A percentile compares a stretch with the other conserved stretches of the same genome.
These are phyloP conservation scores for Grigorovia transvaalensis DNA, from an alignment of 805 yeast species.

Conservation along the genomic window DNA sequence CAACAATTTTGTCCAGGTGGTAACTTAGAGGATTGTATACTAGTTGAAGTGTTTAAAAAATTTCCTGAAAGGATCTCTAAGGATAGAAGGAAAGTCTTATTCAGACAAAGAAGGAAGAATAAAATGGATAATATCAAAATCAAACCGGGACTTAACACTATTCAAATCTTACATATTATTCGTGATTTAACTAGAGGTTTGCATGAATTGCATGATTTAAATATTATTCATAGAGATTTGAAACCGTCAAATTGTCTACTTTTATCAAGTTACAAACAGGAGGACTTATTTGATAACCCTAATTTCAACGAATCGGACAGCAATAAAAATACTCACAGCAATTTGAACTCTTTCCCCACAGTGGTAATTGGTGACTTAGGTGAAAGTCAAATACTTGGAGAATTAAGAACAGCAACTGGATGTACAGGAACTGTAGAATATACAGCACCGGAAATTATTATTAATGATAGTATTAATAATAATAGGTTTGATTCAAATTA, in stretches of 20 bases:
- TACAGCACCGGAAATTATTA: constrained; percentile 74
- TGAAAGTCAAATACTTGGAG: constrained; percentile 71
- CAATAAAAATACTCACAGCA: constrained; percentile 4
- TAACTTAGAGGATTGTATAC: constrained; percentile 60
- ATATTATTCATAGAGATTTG: constrained; percentile 78
- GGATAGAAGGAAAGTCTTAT: constrained; percentile 31
- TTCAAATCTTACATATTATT: constrained; percentile 60
- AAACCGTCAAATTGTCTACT: constrained; percentile 83
- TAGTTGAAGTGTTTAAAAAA: constrained; percentile 24
- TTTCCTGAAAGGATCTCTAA: constrained; percentile 29
- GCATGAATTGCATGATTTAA: constrained; percentile 56
- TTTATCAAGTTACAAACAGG: constrained; percentile 17
- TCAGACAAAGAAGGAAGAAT: constrained; percentile 16
- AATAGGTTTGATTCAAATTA: constrained; percentile 23
- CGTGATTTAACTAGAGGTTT: constrained; percentile 63
- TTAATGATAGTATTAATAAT: constrained; percentile 5
- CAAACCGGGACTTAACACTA: constrained; percentile 34
- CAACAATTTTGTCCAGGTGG: constrained; percentile 90
- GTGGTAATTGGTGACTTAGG: constrained; percentile 83
- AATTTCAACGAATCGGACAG: constrained; percentile 4
- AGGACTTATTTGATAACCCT: constrained; percentile 10
- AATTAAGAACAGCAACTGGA: constrained; percentile 57
- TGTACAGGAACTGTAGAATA: constrained; percentile 82
- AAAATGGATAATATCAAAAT: background rate
- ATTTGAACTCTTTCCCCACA: constrained; percentile 40